phyloP scores from a whole-genome alignment of 805 yeast species.

The Blastobotrys chiropterorum region DNA sequence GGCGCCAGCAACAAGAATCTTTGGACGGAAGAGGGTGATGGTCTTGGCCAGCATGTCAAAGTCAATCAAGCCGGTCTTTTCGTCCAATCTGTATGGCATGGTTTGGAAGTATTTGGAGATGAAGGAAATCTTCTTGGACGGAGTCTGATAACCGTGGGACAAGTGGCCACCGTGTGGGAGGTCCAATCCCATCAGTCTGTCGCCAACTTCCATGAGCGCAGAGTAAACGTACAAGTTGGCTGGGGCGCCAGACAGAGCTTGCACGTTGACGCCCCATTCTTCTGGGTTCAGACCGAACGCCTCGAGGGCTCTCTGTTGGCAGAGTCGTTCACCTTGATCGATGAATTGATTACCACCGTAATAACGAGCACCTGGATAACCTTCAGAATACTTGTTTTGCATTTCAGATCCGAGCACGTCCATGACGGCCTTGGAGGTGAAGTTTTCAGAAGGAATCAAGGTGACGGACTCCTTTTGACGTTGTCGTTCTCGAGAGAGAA shows the following conservation, averaged over 20 bases:
- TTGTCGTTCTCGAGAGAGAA: constrained; percentile 66
- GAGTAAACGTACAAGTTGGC: constrained; percentile 92
- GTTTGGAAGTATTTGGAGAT: constrained; percentile 94
- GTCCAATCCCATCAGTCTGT: constrained; percentile 94
- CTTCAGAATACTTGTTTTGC: constrained; percentile 98
- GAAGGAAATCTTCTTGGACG: constrained; percentile 80
- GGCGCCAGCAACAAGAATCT: constrained; percentile 92
- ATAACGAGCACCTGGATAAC: constrained; percentile 96
- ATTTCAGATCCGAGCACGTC: constrained; percentile 92
- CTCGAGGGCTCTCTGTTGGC: constrained; percentile 86
- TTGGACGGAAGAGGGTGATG: constrained; percentile 86
- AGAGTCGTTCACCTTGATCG: constrained; percentile 81
- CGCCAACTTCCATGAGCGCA: constrained; percentile 82
- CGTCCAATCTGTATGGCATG: constrained; percentile 92
- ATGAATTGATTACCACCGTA: constrained; percentile 97
- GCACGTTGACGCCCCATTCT: constrained; percentile 97
- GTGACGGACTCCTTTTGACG: constrained; percentile 92
- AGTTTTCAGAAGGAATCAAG: constrained; percentile 91
- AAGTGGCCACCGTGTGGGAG: constrained; percentile 98
- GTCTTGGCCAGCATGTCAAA: constrained; percentile 80
- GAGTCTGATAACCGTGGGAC: constrained; percentile 95
- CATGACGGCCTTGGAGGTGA: constrained; percentile 92
- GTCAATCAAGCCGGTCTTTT: constrained; percentile 84
- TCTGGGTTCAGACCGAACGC: constrained; percentile 71
- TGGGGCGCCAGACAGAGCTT: constrained; percentile 92